Conservation (phyloP, 495 filamentous ascomycete genomes). For the Neurospora africana region DNA sequence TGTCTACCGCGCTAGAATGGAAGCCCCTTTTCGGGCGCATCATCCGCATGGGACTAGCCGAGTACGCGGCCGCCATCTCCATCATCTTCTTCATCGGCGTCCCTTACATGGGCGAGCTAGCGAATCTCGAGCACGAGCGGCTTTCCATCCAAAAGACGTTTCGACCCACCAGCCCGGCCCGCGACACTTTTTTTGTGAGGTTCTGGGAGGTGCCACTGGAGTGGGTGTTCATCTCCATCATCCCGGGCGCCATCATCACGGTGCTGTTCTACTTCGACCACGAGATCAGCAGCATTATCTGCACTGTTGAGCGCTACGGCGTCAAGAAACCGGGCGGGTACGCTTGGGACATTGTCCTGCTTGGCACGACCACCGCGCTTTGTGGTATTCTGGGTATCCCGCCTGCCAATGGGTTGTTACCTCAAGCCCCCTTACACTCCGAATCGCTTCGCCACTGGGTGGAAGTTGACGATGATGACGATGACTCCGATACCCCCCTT, state of each 20-base stretch:
- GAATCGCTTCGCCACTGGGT: constrained; percentile 53
- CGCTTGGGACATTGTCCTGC: constrained; percentile 58
- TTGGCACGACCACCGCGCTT: constrained; percentile 57
- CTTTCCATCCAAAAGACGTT: constrained; percentile 49
- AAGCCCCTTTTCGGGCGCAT: constrained; percentile 56
- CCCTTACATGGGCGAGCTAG: constrained; percentile 56
- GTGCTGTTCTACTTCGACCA: constrained; percentile 67
- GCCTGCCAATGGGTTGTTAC: constrained; percentile 58
- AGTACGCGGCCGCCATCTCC: constrained; percentile 63
- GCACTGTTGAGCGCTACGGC: constrained; percentile 57
- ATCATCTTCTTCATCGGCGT: constrained; percentile 61
- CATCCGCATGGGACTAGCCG: constrained; percentile 51
- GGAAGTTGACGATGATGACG: constrained; percentile 24
- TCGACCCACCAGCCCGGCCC: constrained; percentile 46
- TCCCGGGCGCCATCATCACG: constrained; percentile 58
- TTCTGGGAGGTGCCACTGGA: constrained; percentile 54
- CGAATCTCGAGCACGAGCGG: constrained; percentile 49
- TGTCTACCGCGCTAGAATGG: constrained; percentile 56
- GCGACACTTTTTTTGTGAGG: constrained; percentile 49
- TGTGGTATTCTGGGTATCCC: constrained; percentile 63
- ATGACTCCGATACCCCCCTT: neutral
- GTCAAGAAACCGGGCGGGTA: constrained; percentile 57
- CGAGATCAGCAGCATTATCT: constrained; percentile 67
- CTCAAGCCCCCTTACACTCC: constrained; percentile 60
- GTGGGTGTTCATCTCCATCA: constrained; percentile 56